Conservation (phyloP, 306 rosid genomes). For the Pachyrhizus erosus region DNA sequence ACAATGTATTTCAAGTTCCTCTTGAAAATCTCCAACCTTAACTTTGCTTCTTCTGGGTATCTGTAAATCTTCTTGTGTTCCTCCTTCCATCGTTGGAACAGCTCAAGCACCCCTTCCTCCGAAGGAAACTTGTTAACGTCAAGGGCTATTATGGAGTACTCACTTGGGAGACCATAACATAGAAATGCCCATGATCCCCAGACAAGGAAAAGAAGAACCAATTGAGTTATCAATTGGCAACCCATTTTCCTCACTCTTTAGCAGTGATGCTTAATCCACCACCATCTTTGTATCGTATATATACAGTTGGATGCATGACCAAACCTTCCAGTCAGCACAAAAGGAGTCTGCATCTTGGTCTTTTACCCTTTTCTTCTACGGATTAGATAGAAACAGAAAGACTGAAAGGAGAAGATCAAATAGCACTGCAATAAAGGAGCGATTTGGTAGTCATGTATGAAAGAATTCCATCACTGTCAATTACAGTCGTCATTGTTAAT, state of each 20-base stretch:
- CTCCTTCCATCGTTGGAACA: constrained; percentile 70
- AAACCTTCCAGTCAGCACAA: constrained; percentile 67
- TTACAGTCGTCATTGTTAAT: background rate
- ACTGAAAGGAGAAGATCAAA: background rate
- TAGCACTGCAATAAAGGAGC: background rate
- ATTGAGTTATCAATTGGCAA: constrained; percentile 44
- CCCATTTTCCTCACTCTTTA: constrained; percentile 53
- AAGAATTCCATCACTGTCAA: background rate
- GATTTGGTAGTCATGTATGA: constrained; percentile 17
- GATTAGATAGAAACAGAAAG: background rate
- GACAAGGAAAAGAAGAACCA: constrained; percentile 46
- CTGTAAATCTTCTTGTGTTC: constrained; percentile 58
- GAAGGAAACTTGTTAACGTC: constrained; percentile 53
- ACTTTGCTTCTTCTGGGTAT: constrained; percentile 56
- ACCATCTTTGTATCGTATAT: constrained; percentile 33
- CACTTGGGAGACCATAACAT: constrained; percentile 51
- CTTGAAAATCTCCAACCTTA: constrained; percentile 74
- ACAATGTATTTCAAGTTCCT: constrained; percentile 62
- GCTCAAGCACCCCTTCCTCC: constrained; percentile 60
- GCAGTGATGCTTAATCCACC: constrained; percentile 16
- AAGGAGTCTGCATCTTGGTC: background rate
- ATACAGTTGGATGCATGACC: constrained; percentile 23
- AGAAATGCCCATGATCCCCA: constrained; percentile 50
- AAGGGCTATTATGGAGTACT: constrained; percentile 55
- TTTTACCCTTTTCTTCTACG: background rate